These are phyloP conservation scores for Tylopilus sp. DNA, from an alignment of 768 basidiomycete genomes.

Conservation along the genomic window DNA sequence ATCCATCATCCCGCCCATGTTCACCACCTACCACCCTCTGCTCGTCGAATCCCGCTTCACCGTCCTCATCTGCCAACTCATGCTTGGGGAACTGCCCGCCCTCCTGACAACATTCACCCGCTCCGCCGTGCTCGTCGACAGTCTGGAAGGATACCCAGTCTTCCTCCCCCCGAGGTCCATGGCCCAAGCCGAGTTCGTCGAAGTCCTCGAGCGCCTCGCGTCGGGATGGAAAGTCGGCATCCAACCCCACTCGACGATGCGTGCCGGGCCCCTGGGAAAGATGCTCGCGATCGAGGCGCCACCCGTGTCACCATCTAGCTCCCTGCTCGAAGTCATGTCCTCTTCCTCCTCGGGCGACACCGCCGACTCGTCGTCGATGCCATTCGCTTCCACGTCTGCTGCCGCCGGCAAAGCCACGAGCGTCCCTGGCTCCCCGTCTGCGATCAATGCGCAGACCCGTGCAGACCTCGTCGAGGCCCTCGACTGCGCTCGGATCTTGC, in stretches of 20 bases:
- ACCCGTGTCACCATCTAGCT: constrained; percentile 23
- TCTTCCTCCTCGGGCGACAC: constrained; percentile 24
- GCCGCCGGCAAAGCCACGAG: constrained; percentile 10
- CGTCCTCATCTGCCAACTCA: constrained; percentile 67
- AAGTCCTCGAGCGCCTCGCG: constrained; percentile 78
- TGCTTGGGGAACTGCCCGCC: constrained; percentile 70
- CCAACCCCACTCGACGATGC: constrained; percentile 51
- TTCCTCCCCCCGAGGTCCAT: constrained; percentile 86
- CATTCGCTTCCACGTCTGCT: constrained; percentile 25
- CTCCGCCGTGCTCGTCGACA: constrained; percentile 68
- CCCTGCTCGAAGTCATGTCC: constrained; percentile 23
- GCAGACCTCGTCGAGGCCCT: constrained; percentile 53
- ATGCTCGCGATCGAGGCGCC: constrained; percentile 43
- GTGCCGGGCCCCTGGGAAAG: constrained; percentile 31
- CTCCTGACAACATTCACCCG: constrained; percentile 64
- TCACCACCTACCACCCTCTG: constrained; percentile 89
- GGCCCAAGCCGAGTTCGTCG: constrained; percentile 87
- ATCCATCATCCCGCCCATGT: constrained; percentile 45
- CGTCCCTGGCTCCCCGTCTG: constrained; percentile 21
- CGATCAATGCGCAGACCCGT: constrained; percentile 15
- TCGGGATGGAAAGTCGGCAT: constrained; percentile 69
- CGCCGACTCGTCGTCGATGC: constrained; percentile 8
- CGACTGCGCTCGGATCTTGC: constrained; percentile 67
- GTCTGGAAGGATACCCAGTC: constrained; percentile 84
- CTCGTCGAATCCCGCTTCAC: constrained; percentile 86